Conservation (phyloP, 2,329 filamentous ascomycete species). For the Phaeosphaeria sp. region DNA sequence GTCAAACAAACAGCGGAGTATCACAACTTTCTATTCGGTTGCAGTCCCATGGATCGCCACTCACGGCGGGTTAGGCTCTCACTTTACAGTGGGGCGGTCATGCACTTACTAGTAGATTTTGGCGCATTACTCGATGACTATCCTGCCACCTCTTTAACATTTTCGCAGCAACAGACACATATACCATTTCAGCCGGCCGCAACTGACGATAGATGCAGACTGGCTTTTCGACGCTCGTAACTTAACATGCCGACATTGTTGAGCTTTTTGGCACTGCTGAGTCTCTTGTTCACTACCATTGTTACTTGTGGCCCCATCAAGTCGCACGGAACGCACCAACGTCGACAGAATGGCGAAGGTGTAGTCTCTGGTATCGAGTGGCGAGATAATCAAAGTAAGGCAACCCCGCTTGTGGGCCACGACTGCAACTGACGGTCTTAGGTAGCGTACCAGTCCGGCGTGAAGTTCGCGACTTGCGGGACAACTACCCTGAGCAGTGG, state of each 20-base stretch:
- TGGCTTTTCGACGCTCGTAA: background rate
- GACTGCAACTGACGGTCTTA: slow-evolving; percentile 15
- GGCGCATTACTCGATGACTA: background rate
- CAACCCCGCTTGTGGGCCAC: background rate
- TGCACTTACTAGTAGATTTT: background rate
- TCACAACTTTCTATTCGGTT: background rate
- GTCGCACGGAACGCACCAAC: background rate
- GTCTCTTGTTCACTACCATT: slow-evolving; percentile 8
- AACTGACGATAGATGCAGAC: background rate
- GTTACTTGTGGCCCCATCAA: slow-evolving; percentile 6
- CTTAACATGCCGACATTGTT: slow-evolving; percentile 14
- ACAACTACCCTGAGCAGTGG: slow-evolving; percentile 68
- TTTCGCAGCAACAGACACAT: background rate
- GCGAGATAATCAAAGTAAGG: slow-evolving; percentile 25
- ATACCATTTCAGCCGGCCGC: background rate
- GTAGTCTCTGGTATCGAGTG: slow-evolving; percentile 27
- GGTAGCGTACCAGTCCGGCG: slow-evolving; percentile 55
- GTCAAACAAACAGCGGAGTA: background rate
- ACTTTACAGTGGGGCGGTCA: background rate
- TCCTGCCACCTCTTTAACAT: background rate
- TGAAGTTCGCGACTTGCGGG: slow-evolving; percentile 70
- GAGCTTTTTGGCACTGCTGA: slow-evolving; percentile 2
- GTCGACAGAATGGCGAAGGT: slow-evolving; percentile 10
- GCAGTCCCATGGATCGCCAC: background rate
- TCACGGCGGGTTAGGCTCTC: background rate